phyloP scores from a whole-genome alignment of 441 rosid genomes.

The Gossypium laxum region DNA sequence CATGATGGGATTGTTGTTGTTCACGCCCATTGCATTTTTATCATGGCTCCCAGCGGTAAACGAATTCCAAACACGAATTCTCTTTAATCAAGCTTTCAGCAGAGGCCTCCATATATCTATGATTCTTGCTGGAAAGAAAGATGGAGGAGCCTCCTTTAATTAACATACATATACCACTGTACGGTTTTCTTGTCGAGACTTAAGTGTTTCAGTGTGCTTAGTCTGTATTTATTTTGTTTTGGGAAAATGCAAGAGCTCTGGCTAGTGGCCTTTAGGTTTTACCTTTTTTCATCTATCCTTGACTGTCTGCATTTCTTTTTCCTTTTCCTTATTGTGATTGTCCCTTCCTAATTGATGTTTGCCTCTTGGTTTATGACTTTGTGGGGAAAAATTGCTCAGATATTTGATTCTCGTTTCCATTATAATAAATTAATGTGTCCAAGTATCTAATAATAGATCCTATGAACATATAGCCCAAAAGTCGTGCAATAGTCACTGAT shows the following conservation, averaged over 20 bases:
- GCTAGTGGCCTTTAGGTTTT: neutral
- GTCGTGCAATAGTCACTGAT: neutral
- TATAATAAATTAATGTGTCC: neutral
- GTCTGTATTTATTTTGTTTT: neutral
- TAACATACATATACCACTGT: neutral
- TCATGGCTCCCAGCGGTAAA: conserved; percentile 93
- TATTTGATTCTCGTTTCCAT: neutral
- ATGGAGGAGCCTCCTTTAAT: neutral
- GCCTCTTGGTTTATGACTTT: neutral
- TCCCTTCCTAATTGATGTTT: neutral
- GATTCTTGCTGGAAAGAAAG: conserved; percentile 56
- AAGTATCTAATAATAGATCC: neutral
- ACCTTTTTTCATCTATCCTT: neutral
- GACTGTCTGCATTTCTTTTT: neutral
- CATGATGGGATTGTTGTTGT: conserved; percentile 68
- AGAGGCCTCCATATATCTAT: conserved; percentile 85
- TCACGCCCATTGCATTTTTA: conserved; percentile 74
- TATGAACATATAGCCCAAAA: neutral
- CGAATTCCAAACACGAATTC: conserved; percentile 82
- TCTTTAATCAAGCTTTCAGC: conserved; percentile 93
- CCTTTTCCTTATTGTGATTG: neutral
- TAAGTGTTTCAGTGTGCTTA: neutral
- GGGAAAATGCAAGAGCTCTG: neutral
- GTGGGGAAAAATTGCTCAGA: neutral
- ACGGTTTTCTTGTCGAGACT: neutral